A percentile compares a stretch with the other conserved stretches of the same genome.
Evolutionary conservation across 1,284 basidiomycete species (phyloP).

Genomic region (Tilletiopsis washingtonensis): DNA sequence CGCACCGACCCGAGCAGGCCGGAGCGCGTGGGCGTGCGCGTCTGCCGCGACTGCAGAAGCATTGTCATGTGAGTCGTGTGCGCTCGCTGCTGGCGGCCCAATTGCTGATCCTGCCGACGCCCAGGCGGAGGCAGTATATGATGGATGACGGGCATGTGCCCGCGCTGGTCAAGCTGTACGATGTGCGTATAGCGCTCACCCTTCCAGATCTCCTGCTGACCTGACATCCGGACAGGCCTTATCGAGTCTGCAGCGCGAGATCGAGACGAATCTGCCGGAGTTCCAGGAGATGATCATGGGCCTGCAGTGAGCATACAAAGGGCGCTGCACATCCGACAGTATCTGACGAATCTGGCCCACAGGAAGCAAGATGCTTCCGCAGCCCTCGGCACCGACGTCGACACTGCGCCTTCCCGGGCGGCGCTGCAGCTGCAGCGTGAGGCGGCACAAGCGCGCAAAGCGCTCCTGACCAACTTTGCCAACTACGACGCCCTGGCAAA

Average conservation of each 20-base stretch:
- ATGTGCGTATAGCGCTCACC: slow-evolving; percentile 61
- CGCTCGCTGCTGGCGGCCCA: not conserved
- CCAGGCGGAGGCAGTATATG: slow-evolving; percentile 66
- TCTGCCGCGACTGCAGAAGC: slow-evolving; percentile 72
- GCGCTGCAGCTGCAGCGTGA: slow-evolving; percentile 49
- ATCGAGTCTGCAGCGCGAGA: slow-evolving; percentile 78
- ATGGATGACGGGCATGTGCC: slow-evolving; percentile 62
- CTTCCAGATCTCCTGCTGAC: too few species aligned
- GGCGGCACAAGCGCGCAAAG: slow-evolving; percentile 65
- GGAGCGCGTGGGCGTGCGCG: slow-evolving; percentile 49
- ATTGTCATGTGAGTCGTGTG: slow-evolving; percentile 60
- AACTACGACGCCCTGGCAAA: slow-evolving; percentile 83
- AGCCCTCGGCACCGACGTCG: slow-evolving; percentile 14
- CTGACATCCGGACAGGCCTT: too few species aligned
- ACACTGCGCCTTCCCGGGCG: not conserved
- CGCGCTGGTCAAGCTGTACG: slow-evolving; percentile 48
- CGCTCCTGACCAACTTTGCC: slow-evolving; percentile 70
- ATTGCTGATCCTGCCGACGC: not conserved
- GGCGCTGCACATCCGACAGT: too few species aligned
- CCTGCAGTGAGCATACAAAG: too few species aligned
- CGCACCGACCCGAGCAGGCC: slow-evolving; percentile 1
- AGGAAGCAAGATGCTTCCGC: slow-evolving; percentile 45
- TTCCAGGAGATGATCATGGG: slow-evolving; percentile 62
- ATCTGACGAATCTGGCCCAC: too few species aligned
- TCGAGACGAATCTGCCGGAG: slow-evolving; percentile 60